Evolutionary conservation across 805 yeast species (phyloP).

Genomic region (Candida ipomoeae): DNA sequence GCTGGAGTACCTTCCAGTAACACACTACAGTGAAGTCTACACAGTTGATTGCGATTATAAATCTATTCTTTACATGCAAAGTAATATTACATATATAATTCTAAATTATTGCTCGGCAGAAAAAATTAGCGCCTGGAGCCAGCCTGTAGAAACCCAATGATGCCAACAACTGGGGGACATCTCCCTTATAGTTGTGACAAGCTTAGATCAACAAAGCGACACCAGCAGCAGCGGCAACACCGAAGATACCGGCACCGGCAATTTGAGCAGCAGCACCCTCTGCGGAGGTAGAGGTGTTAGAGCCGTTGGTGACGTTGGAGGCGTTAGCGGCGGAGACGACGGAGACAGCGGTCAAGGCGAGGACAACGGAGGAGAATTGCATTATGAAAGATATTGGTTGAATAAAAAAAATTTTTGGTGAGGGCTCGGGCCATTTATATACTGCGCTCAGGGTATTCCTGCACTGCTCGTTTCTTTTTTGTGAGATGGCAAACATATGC

Average conservation of each 20-base stretch:
- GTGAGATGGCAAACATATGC: constrained; percentile 1
- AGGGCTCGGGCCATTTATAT: constrained; percentile 8
- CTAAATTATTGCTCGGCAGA: constrained; percentile 2
- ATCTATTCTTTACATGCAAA: constrained; percentile 1
- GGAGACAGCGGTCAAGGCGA: constrained; percentile 37
- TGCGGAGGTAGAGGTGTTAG: constrained; percentile 20
- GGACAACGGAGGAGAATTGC: constrained; percentile 37
- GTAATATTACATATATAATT: background rate
- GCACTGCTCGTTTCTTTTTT: constrained; percentile 9
- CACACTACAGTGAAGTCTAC: background rate
- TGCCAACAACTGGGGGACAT: background rate
- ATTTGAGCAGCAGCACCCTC: constrained; percentile 32
- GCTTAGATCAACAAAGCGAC: constrained; percentile 38
- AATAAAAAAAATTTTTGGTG: background rate
- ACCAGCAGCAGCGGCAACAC: constrained; percentile 29
- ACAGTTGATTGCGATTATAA: background rate
- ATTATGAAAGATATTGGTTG: constrained; percentile 19
- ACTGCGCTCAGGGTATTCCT: constrained; percentile 4
- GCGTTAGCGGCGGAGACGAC: constrained; percentile 35
- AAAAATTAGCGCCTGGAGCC: constrained; percentile 2
- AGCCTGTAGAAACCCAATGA: constrained; percentile 3
- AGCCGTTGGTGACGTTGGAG: constrained; percentile 15
- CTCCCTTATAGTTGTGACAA: constrained; percentile 4
- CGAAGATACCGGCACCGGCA: constrained; percentile 30
- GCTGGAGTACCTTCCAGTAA: background rate